Conservation (phyloP, 2,329 filamentous ascomycete species). For the Coniella lustricola region DNA sequence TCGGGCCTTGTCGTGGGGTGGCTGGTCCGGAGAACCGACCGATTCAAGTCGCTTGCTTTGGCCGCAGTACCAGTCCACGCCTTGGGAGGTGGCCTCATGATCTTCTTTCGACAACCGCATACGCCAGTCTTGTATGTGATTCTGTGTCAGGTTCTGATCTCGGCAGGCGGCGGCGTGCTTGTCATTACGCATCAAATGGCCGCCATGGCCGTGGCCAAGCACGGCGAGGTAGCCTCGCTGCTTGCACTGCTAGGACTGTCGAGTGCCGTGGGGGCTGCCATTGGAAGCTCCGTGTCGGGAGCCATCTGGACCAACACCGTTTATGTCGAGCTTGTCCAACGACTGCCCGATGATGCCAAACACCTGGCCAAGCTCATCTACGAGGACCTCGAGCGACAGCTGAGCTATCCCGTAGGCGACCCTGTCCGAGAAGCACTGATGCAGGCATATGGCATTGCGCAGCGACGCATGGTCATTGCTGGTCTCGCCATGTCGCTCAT, state of each 20-base stretch:
- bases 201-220: conserved; percentile 40
- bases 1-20: conserved; percentile 36
- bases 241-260: conserved; percentile 30
- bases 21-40: conserved; percentile 32
- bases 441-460: conserved; percentile 40
- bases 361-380: conserved; percentile 37
- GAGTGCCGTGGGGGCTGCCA: conserved; percentile 28
- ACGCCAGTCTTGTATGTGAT: conserved; percentile 41
- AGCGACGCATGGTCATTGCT: conserved; percentile 32
- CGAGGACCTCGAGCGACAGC: conserved; percentile 39
- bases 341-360: conserved; percentile 4
- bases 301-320: conserved; percentile 30
- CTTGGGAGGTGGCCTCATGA: conserved; percentile 43
- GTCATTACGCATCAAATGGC: conserved; percentile 47
- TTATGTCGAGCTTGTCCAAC: not conserved
- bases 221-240: conserved; percentile 35
- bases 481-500: conserved; percentile 31
- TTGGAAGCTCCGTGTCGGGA: conserved; percentile 29
- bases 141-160: conserved; percentile 50
- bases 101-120: conserved; percentile 43
- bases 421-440: conserved; percentile 42
- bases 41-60: conserved; percentile 37
- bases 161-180: conserved; percentile 44
- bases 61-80: conserved; percentile 42
- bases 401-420: conserved; percentile 31